Evolutionary conservation across 2,329 filamentous ascomycete genomes (phyloP).

Genomic region (Cercospora sojina): DNA sequence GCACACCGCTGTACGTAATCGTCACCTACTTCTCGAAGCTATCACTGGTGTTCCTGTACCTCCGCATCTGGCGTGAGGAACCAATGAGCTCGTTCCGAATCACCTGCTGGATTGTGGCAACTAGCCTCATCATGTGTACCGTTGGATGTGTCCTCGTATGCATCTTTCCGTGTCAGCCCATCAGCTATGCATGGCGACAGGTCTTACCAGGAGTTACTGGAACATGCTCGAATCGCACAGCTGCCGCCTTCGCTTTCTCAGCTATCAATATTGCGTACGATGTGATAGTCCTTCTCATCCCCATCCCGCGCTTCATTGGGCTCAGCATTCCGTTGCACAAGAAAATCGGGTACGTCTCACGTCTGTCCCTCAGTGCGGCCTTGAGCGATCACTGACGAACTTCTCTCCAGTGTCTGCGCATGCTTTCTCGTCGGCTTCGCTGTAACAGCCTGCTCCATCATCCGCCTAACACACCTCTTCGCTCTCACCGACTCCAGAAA

Average conservation of each 20-base stretch:
- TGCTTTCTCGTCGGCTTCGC: constrained; percentile 17
- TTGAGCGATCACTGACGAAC: background rate
- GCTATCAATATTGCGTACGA: constrained; percentile 18
- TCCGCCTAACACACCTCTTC: constrained; percentile 11
- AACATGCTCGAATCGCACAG: constrained; percentile 14
- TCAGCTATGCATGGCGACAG: constrained; percentile 16
- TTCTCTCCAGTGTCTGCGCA: background rate
- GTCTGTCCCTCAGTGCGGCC: background rate
- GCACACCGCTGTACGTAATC: constrained; percentile 15
- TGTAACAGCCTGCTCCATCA: constrained; percentile 14
- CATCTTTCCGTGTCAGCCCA: constrained; percentile 17
- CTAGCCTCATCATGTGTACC: constrained; percentile 4
- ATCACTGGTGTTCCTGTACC: constrained; percentile 19
- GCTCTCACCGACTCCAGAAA: constrained; percentile 2
- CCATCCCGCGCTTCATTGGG: constrained; percentile 9
- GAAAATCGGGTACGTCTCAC: constrained; percentile 1
- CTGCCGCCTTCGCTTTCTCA: constrained; percentile 12
- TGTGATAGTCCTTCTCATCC: constrained; percentile 12
- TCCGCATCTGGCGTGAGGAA: constrained; percentile 11
- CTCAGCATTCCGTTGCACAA: constrained; percentile 9
- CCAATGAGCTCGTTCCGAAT: constrained; percentile 10
- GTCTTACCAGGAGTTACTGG: constrained; percentile 8
- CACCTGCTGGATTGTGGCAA: constrained; percentile 10
- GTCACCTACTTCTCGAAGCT: constrained; percentile 16
- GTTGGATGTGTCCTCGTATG: constrained; percentile 10